Evolutionary conservation across 768 basidiomycete genomes (phyloP), one percentile per base, ranked within the genome.

Genomic region (Porpolomopsis calyptriformis): DNA sequence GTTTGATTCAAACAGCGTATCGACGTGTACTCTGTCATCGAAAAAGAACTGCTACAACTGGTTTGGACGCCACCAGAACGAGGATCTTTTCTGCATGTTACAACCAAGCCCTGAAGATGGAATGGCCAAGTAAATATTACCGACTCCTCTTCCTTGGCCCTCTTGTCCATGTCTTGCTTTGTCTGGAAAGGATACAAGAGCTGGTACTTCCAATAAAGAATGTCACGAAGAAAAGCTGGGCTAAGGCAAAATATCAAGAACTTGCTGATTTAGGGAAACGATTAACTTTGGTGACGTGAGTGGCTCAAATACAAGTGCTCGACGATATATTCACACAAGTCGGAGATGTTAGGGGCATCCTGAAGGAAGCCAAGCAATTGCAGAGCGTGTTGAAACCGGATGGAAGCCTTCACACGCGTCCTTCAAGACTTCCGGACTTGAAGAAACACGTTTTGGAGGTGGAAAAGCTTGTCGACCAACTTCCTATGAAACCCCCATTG

Each of bases 161-260:
- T 34, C 56, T 75, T 6, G 69, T 72, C 1, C 67, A 63, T 42
- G 51, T 74, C 23, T 55, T 72, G 2, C 49, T 68, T 2, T 71
- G 65, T 49, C 59, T 75, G 23, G 66, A 74, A 39, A 44, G 55
- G n/a, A 53, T 58, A 18, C 54, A 63, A 9, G 29, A 52, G 1
- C 22, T 57, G 16, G 50, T 62, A 6, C 33, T 55, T 31, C 40
- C 53, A 14, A 49, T 55, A 41, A 72, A 72, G 56, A 47, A 16
- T 4, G 52, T 54, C 18, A 53, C 56, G 2, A 72, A 65, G 43
- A 55, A 58, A 34, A 57, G 55, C 14, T 40, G 66, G 10, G 53
- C 23, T 3, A 45, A 51, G 9, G 63, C 55, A n/a, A 43, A 44
- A 20, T 65, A 70, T 42, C 57, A 65, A 12, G 59, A 57, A 24